Base-by-base conservation (phyloP, 78 protist species). In the Dictyostelium purpureum region DNA sequence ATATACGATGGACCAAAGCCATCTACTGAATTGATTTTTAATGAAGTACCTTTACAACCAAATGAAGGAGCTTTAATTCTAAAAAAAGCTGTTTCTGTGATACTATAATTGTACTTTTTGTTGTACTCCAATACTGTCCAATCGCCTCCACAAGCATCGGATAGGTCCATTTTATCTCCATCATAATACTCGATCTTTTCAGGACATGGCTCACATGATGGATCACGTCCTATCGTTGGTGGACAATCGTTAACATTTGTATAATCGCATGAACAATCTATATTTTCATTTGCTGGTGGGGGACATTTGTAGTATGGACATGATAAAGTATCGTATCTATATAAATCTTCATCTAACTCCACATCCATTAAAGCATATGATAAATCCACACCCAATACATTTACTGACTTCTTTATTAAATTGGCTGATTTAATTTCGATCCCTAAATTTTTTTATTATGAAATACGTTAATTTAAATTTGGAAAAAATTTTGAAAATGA, bases 231-330 rank as follows among this genome's bases (percentile, higher is more conserved):
- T n/a, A n/a, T n/a, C n/a, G 6, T 26, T 40, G 67, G 14, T 40
- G 74, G 74, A 85, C 91, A 85, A 1, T 54, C 37, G 3, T 16
- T 7, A 18, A 38, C 16, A 71, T 73, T 33, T 5, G 92, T 85
- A 33, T 85, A 85, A 40, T 85, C 91, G 28, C 91, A 85, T n/a
- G 82, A 31, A 45, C 91, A 85, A 61, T 61, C 69, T 6, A 61
- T 28, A 26, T 24, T 61, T 12, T 24, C 14, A 26, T 24, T 12
- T 1, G 0, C 31, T 61, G 69, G 69, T 14, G 24, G 45, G 2
- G 69, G 24, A 42, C 90, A 82, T 19, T 74, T 82, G 61, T 28
- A 54, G 31, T 85, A 73, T 26, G 91, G 66, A 45, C 91, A 85
- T 6, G 21, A 31, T 10, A 85, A 45, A 5, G 73, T 28, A 18